Base-by-base conservation (phyloP, 169 alveolate genomes). In the Cryptosporidium sp. region DNA sequence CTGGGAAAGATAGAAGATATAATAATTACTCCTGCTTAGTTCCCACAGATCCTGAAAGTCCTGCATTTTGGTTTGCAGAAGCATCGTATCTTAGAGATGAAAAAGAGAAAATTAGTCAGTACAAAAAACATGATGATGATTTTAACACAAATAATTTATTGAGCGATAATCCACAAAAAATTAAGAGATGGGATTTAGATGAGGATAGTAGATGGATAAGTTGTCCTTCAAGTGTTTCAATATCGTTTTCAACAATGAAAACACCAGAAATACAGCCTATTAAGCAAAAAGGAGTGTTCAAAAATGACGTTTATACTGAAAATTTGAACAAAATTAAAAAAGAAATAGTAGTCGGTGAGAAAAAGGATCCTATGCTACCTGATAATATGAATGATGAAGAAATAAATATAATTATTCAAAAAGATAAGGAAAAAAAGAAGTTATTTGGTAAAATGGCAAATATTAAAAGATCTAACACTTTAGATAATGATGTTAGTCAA, bases 31-130 rank as follows among this genome's bases (percentile, higher is more conserved):
- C 89, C 26, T 61, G 69, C 61, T 80, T 80, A 62, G 51, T 80
- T 7, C 89, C 75, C 35, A 62, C 71, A 37, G 89, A 80, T 80
- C 89, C 89, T 12, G 73, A 59, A 45, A 62, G 80, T 23, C 89
- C 89, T 21, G 89, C 89, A n/a, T 80, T 80, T 80, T 80, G 89
- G 89, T 80, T 80, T 80, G 89, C 89, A 37, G 89, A 80, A 80
- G 89, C 80, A 39, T 80, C 89, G 1, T 80, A 80, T 35, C 51
- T 80, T 8, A 62, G 75, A 41, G 70, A 73, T 35, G 86, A 73
- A 37, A 73, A 73, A 39, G 70, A 55, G 9, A 73, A 73, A 52
- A 51, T 33, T 6, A 37, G 33, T 51, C 62, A 37, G 6, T 50
- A 55, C 55, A 73, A 52, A 55, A 73, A 52, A 73, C 52, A 58